Base-by-base conservation (phyloP, 148 eudicot species). In the Rhododendron griersonianum region DNA sequence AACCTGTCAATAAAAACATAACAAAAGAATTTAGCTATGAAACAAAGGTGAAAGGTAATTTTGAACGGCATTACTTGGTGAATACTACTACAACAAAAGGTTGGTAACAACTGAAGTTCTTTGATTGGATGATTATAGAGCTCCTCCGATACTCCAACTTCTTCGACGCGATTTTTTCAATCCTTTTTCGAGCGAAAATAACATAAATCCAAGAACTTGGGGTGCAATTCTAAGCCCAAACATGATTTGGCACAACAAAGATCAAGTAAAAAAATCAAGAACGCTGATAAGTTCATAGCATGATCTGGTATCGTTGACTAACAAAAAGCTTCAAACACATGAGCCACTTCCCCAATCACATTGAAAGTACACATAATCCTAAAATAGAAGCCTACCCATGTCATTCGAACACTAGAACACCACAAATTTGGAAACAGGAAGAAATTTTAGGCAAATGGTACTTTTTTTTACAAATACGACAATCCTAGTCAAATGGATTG, bases 1-100 rank as follows among this genome's bases (percentile, higher is more conserved):
- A 23, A n/a, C 80, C 87, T 86, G 87, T 65, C 3, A 51, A 71
- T 48, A 15, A 2, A 28, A 82, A 59, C 30, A 57, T 55, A 73
- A 86, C 25, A 41, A 30, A 41, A 41, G 74, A 86, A 23, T 65
- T 75, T 25, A 28, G 9, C 41, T 57, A 18, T 16, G 45, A 84
- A 83, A 4, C 53, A 45, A 84, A 35, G 30, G 76, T n/a, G 8
- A 0, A 9, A 15, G 44, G 14, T 5, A 18, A 13, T 16, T 16
- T 69, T 25, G 44, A 83, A 67, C 55, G 11, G 11, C 78, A 45
- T 47, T 83, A 83, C 59, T 28, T 16, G 75, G 37, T 63, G 71
- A 63, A 10, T n/a, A 2, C 71, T 63, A 63, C 30, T 10, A 8
- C 11, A 63, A 63, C 71, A 63, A 8, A 63, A 63, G 71, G 30